Conservation (phyloP, 192 early-diverging fungal species). For the Coemansia sp. region DNA sequence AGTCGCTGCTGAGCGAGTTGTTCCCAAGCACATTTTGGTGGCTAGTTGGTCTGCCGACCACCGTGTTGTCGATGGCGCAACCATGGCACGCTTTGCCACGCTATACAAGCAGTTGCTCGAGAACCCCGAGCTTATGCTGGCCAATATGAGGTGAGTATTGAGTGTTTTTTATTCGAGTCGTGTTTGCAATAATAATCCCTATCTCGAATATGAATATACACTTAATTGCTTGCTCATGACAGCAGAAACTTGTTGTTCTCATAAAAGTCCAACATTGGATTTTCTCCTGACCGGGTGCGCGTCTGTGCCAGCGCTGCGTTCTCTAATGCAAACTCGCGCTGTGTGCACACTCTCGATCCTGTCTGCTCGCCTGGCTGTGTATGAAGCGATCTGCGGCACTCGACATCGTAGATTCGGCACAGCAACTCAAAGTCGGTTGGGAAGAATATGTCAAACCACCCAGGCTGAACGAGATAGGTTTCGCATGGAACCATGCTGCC, state of each 20-base stretch:
- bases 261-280: constrained; percentile 95
- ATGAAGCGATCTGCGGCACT: constrained; percentile 57
- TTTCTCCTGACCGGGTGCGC: constrained; percentile 83
- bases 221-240: constrained; percentile 16
- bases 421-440: constrained; percentile 95
- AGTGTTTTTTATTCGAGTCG: background rate
- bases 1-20: constrained; percentile 65
- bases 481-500: constrained; percentile 93
- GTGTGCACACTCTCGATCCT: constrained; percentile 58
- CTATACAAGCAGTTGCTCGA: constrained; percentile 88
- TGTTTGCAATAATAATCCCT: background rate
- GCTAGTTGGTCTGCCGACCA: constrained; percentile 96
- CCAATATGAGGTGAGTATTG: constrained; percentile 49
- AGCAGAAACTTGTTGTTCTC: constrained; percentile 79
- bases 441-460: constrained; percentile 96
- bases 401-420: constrained; percentile 71
- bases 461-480: constrained; percentile 96
- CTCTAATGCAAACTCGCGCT: constrained; percentile 76
- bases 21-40: constrained; percentile 72
- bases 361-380: constrained; percentile 13
- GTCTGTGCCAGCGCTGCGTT: constrained; percentile 80
- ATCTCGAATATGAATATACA: background rate
- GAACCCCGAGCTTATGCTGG: constrained; percentile 77
- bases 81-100: constrained; percentile 88
- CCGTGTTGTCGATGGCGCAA: constrained; percentile 94